phyloP scores from a whole-genome alignment of 1,284 basidiomycete species.

The Volvariella surrecta region DNA sequence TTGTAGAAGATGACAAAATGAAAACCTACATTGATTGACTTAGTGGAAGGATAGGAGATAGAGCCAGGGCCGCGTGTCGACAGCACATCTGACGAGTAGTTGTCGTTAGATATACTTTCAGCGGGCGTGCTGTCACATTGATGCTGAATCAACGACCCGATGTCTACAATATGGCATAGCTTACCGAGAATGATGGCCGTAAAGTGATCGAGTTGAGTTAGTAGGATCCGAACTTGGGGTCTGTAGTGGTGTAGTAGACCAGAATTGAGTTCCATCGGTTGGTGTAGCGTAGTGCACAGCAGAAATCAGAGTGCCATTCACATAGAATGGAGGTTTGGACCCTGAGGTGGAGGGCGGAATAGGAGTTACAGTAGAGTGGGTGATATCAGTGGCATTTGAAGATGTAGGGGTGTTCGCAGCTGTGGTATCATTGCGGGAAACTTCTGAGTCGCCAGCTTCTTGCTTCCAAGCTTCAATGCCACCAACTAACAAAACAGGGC shows the following conservation, averaged over 20 bases:
- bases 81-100: not conserved
- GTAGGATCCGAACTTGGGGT: too few relatives aligned
- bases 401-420: not conserved
- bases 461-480: conserved; percentile 81
- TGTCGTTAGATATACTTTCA: not conserved
- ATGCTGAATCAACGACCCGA: too few relatives aligned
- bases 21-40: conserved; percentile 8
- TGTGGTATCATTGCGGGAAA: conserved; percentile 19
- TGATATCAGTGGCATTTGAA: not conserved
- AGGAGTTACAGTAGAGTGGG: not conserved
- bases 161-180: too few relatives aligned
- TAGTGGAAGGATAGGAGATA: conserved; percentile 18
- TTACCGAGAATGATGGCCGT: not conserved
- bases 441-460: conserved; percentile 48
- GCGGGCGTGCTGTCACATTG: not conserved
- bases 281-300: too few relatives aligned
- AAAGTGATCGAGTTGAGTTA: too few relatives aligned
- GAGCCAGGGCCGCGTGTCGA: conserved; percentile 18
- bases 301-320: not conserved
- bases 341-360: not conserved
- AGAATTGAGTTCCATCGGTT: too few relatives aligned
- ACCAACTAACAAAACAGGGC: conserved; percentile 81
- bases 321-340: not conserved
- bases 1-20: conserved; percentile 12
- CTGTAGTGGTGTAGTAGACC: too few relatives aligned